Evolutionary conservation across 768 basidiomycete genomes (phyloP), one percentile per base, ranked within the genome.

Genomic region (Cubamyces sp.): DNA sequence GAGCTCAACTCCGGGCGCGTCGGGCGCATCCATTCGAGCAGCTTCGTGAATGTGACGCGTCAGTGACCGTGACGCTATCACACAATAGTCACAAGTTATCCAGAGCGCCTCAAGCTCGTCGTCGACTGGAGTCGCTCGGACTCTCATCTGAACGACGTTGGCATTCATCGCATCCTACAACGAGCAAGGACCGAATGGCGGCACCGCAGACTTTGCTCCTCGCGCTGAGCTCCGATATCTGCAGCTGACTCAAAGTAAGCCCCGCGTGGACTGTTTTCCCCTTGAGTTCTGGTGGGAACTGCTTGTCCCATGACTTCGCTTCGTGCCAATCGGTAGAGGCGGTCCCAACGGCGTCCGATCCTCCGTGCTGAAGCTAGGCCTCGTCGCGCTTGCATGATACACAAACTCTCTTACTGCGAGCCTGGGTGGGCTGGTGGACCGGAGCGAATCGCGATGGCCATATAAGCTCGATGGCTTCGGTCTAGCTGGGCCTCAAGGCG

Each of bases 1-100:
- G 40, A 49, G 54, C 53, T 49, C 52, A 21, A 26, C 23, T 41
- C 23, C 46, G 54, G 18, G 47, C 7, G 56, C 56, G 47, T 48
- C 23, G 56, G 37, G 56, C 14, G 25, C 48, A 30, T 15, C 15
- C 1, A 16, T 43, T 43, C 53, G 37, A 53, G 51, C 50, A 34
- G 50, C 50, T 51, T 51, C 50, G 50, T n/a, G 18, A 6, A 2
- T 21, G 51, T 53, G 51, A 54, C 21, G 41, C 3, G 8, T 6
- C 3, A 19, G 40, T 39, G 39, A 15, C 39, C 1, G 5, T 23
- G n/a, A 16, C 14, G 21, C 4, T 11, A 11, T 34, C 34, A 34
- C 34, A 34, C n/a, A n/a, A n/a, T n/a, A n/a, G n/a, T n/a, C n/a
- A n/a, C n/a, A n/a, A n/a, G n/a, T n/a, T n/a, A n/a, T n/a, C n/a